These are phyloP conservation scores for Solanum hybrid DNA, from an alignment of 305 asterid genomes.

Conservation along the genomic window DNA sequence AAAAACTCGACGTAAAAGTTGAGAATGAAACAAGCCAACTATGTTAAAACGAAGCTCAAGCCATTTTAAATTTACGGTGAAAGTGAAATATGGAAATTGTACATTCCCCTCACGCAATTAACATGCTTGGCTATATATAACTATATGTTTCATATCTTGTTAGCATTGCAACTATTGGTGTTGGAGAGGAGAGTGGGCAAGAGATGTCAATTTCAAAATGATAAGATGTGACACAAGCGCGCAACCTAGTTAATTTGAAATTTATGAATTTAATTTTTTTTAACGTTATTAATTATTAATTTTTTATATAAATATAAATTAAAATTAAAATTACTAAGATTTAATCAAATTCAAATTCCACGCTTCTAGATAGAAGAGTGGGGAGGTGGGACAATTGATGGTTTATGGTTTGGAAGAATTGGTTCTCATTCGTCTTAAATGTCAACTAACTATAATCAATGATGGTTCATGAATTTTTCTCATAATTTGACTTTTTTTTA, in stretches of 20 bases:
- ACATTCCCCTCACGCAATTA: neutral
- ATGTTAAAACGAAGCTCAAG: too few species aligned
- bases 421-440: neutral
- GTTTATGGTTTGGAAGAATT: neutral
- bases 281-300: too few species aligned
- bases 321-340: too few species aligned
- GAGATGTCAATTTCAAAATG: neutral
- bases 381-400: neutral
- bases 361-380: neutral
- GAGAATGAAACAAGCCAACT: neutral
- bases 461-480: neutral
- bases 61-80: too few species aligned
- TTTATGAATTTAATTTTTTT: too few species aligned
- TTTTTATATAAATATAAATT: too few species aligned
- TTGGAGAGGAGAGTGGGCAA: neutral
- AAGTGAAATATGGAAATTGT: neutral
- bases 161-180: neutral
- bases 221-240: too few species aligned
- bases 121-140: too few species aligned
- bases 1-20: too few species aligned
- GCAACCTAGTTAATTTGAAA: too few species aligned
- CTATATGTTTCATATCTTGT: neutral
- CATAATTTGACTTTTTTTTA: neutral
- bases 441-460: neutral
- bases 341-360: too few species aligned